These are phyloP conservation scores for Ceratorhiza oryzae-sativae DNA, from an alignment of 1,284 basidiomycete genomes.

Conservation along the genomic window DNA sequence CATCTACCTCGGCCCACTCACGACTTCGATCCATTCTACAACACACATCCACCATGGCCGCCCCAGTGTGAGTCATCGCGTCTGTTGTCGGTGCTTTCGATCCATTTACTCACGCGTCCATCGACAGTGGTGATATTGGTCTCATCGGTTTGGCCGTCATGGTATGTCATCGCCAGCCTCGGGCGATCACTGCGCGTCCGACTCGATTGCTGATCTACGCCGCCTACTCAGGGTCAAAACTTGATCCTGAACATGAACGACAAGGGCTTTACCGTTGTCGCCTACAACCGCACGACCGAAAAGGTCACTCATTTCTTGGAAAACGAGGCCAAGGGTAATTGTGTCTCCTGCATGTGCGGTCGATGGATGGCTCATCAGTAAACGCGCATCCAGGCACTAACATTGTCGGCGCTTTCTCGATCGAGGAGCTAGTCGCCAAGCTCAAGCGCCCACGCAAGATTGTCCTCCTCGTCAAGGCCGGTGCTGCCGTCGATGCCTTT, in stretches of 20 bases:
- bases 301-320: conserved; percentile 97
- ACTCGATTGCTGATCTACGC: conserved; percentile 34
- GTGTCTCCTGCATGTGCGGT: conserved; percentile 40
- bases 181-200: conserved; percentile 43
- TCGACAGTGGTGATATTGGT: conserved; percentile 84
- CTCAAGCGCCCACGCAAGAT: conserved; percentile 80
- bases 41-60: conserved; percentile 28
- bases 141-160: conserved; percentile 97
- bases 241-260: conserved; percentile 98
- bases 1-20: background rate
- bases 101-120: background rate
- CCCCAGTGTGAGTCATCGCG: conserved; percentile 14
- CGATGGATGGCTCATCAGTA: background rate
- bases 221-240: conserved; percentile 80
- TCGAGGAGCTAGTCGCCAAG: conserved; percentile 85
- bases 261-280: conserved; percentile 97
- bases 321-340: conserved; percentile 95
- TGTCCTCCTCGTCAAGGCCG: conserved; percentile 92
- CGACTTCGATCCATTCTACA: conserved; percentile 25
- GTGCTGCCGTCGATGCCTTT: conserved; percentile 73
- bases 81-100: background rate
- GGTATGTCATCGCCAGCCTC: conserved; percentile 60
- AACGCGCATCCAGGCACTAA: conserved; percentile 75
- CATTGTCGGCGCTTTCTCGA: conserved; percentile 91
- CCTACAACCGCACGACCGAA: conserved; percentile 95